phyloP scores from a whole-genome alignment of 1,284 basidiomycete species.

The Cryptococcus floricola region DNA sequence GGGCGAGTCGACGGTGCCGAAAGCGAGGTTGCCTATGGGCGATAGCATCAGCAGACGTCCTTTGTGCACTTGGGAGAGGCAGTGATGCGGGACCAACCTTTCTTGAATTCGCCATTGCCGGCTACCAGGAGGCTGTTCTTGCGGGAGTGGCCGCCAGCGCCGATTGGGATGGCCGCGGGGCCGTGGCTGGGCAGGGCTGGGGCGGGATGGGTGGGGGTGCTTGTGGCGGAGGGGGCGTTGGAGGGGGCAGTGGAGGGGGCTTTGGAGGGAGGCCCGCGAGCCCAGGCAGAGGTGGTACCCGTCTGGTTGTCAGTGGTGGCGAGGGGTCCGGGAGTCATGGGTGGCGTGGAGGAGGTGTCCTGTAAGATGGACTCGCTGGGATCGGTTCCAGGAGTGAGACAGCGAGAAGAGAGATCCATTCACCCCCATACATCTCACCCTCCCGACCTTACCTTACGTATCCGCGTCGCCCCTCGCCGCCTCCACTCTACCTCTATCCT shows the following conservation, averaged over 20 bases:
- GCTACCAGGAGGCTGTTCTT: slow-evolving; percentile 43
- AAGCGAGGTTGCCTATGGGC: slow-evolving; percentile 53
- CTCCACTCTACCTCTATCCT: too few relatives aligned
- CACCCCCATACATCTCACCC: too few relatives aligned
- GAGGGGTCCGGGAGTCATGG: too few relatives aligned
- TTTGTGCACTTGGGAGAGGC: neutral
- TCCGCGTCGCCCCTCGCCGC: too few relatives aligned
- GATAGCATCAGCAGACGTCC: neutral
- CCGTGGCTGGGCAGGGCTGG: slow-evolving; percentile 15
- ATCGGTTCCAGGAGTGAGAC: too few relatives aligned
- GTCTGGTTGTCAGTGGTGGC: too few relatives aligned
- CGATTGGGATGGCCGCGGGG: slow-evolving; percentile 26
- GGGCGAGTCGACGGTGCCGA: slow-evolving; percentile 72
- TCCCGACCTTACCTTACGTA: too few relatives aligned
- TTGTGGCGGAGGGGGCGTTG: slow-evolving; percentile 13
- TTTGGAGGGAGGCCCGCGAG: slow-evolving; percentile 38
- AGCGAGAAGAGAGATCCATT: too few relatives aligned
- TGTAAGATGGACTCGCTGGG: too few relatives aligned
- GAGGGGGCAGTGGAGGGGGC: slow-evolving; percentile 32
- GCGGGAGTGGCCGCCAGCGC: slow-evolving; percentile 27
- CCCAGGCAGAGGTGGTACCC: slow-evolving; percentile 31
- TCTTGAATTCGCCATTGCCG: slow-evolving; percentile 38
- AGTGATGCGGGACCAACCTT: slow-evolving; percentile 22
- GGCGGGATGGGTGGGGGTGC: slow-evolving; percentile 8
- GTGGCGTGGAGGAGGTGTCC: too few relatives aligned